These are phyloP conservation scores for Pseudozyma sp. DNA, from an alignment of 1,284 basidiomycete species.

Conservation along the genomic window DNA sequence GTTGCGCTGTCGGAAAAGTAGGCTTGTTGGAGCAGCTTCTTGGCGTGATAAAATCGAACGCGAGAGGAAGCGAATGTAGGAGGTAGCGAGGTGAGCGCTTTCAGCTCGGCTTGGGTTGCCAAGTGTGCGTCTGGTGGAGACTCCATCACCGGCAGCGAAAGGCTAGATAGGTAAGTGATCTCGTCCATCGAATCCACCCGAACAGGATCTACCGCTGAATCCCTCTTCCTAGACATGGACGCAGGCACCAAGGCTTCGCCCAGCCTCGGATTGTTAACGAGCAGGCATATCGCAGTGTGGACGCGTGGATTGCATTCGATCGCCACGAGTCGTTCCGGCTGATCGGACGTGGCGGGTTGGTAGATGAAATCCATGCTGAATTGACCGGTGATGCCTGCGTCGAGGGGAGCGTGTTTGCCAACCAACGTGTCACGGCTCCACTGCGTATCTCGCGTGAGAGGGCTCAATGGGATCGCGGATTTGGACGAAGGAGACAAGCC, in stretches of 20 bases:
- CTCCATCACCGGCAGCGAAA: constrained; percentile 43
- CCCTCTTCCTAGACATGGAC: background rate
- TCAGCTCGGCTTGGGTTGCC: constrained; percentile 10
- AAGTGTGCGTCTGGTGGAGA: background rate
- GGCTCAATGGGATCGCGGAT: background rate
- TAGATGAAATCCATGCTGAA: constrained; percentile 71
- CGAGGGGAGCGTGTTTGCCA: constrained; percentile 19
- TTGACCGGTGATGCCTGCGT: constrained; percentile 68
- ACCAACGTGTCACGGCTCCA: constrained; percentile 38
- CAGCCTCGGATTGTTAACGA: constrained; percentile 52
- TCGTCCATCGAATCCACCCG: constrained; percentile 25
- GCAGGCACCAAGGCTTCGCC: constrained; percentile 38
- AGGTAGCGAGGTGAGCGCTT: constrained; percentile 15
- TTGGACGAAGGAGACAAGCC: background rate
- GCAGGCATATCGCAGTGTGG: constrained; percentile 70
- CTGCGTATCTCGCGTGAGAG: constrained; percentile 1
- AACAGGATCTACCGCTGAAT: background rate
- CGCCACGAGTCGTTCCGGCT: constrained; percentile 68
- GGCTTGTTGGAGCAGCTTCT: constrained; percentile 43
- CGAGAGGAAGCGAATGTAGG: constrained; percentile 37
- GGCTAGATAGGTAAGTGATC: constrained; percentile 32
- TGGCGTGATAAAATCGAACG: constrained; percentile 22
- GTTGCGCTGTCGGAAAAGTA: constrained; percentile 39
- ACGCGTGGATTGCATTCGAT: constrained; percentile 71
- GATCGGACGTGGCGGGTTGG: constrained; percentile 54